These are phyloP conservation scores for Fagus crenata DNA, from an alignment of 306 rosid genomes.

Conservation along the genomic window DNA sequence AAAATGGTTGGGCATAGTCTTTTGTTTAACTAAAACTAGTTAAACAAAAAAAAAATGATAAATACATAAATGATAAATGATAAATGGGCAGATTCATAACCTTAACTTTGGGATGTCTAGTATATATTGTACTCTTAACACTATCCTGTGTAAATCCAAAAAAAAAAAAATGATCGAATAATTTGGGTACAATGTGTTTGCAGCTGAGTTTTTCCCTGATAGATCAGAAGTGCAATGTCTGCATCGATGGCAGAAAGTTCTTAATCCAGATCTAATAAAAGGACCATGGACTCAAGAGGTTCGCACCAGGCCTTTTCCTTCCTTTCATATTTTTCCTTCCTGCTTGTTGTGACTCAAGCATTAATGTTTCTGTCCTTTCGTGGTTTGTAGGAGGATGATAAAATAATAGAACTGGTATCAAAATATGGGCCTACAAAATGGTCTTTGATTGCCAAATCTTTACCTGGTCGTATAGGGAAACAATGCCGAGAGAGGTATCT, in stretches of 20 bases:
- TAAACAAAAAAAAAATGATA: neutral
- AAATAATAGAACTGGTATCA: conserved; percentile 74
- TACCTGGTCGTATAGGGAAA: conserved; percentile 98
- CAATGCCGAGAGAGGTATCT: conserved; percentile 94
- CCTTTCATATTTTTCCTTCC: conserved; percentile 1
- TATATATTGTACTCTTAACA: conserved; percentile 1
- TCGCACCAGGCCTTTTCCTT: conserved; percentile 28
- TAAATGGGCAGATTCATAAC: neutral
- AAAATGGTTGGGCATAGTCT: neutral
- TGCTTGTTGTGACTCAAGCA: conserved; percentile 19
- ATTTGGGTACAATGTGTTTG: conserved; percentile 39
- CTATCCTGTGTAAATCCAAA: conserved; percentile 18
- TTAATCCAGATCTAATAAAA: conserved; percentile 95
- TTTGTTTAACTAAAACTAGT: neutral
- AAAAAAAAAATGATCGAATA: conserved; percentile 24
- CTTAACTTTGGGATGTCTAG: neutral
- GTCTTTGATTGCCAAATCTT: conserved; percentile 94
- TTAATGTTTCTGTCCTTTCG: conserved; percentile 26
- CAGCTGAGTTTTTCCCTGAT: conserved; percentile 90
- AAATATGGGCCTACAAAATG: conserved; percentile 90
- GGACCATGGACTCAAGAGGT: conserved; percentile 99
- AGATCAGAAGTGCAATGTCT: conserved; percentile 98
- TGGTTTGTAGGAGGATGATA: conserved; percentile 81
- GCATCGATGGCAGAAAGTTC: conserved; percentile 99
- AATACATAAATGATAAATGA: neutral